Conservation (phyloP, 2,329 filamentous ascomycete species). For the Hypoxylon sp. region DNA sequence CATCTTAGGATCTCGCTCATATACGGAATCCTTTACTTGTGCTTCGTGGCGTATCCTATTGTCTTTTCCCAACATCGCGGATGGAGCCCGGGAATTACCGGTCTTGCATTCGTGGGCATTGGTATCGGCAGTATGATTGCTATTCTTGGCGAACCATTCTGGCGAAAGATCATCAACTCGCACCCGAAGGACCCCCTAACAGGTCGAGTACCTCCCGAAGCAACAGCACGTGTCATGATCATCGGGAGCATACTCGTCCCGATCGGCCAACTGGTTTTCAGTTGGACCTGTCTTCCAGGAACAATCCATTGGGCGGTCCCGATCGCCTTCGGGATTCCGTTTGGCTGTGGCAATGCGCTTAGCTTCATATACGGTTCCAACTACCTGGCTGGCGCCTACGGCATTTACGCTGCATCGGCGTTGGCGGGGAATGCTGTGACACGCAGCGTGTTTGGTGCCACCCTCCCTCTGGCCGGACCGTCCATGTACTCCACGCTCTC, state of each 20-base stretch:
- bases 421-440: conserved; percentile 85
- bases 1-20: conserved; percentile 79
- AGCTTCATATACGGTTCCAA: conserved; percentile 88
- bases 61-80: conserved; percentile 82
- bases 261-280: conserved; percentile 86
- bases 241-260: conserved; percentile 82
- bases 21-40: conserved; percentile 90
- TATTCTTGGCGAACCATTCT: conserved; percentile 77
- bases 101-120: conserved; percentile 83
- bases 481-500: conserved; percentile 79
- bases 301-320: conserved; percentile 87
- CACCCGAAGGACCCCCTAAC: conserved; percentile 83
- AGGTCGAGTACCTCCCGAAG: conserved; percentile 81
- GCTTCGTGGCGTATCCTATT: conserved; percentile 91
- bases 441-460: conserved; percentile 80
- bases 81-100: conserved; percentile 81
- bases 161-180: conserved; percentile 82
- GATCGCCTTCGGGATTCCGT: conserved; percentile 83
- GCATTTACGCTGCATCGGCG: conserved; percentile 85
- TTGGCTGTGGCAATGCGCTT: conserved; percentile 81
- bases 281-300: conserved; percentile 85
- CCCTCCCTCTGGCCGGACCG: conserved; percentile 81
- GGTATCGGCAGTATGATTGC: conserved; percentile 75
- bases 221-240: conserved; percentile 84
- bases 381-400: conserved; percentile 84